These are phyloP conservation scores for Camelina laxa DNA, from an alignment of 345 rosid species.

Conservation along the genomic window DNA sequence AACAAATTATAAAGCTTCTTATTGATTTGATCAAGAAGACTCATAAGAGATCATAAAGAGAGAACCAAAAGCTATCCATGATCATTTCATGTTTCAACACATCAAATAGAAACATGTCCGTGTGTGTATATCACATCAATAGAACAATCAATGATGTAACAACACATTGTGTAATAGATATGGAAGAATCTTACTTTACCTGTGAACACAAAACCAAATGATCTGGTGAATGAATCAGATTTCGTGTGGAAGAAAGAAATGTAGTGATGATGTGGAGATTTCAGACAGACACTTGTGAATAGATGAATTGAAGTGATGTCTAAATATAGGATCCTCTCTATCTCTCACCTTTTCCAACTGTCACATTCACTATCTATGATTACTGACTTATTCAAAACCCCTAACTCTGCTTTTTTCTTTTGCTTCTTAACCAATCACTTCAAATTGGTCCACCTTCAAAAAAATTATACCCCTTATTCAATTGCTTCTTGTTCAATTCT, in stretches of 20 bases:
- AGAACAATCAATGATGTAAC: slow-evolving; percentile 26
- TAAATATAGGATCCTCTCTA: slow-evolving; percentile 39
- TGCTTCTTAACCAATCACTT: slow-evolving; percentile 38
- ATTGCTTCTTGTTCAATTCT: not conserved
- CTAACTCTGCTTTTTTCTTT: slow-evolving; percentile 28
- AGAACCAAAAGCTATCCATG: slow-evolving; percentile 3
- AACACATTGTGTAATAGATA: slow-evolving; percentile 12
- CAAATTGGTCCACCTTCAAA: slow-evolving; percentile 14
- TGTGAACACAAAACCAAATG: slow-evolving; percentile 30
- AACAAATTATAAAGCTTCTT: slow-evolving; percentile 17
- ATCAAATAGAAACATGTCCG: not conserved
- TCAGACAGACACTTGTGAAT: slow-evolving; percentile 30
- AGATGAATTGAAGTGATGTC: slow-evolving; percentile 33
- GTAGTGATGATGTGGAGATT: slow-evolving; percentile 36
- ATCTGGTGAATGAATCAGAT: slow-evolving; percentile 11
- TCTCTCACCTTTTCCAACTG: slow-evolving; percentile 39
- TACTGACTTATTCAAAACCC: slow-evolving; percentile 42
- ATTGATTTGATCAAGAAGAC: slow-evolving; percentile 18
- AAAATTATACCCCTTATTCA: not conserved
- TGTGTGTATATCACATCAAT: not conserved
- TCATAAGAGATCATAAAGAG: slow-evolving; percentile 15
- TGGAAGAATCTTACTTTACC: slow-evolving; percentile 28
- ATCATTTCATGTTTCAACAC: not conserved
- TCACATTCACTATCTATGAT: slow-evolving; percentile 44
- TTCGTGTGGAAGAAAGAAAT: slow-evolving; percentile 10